A percentile compares a stretch with the other conserved stretches of the same genome.
Evolutionary conservation across 169 alveolate genomes (phyloP).

Genomic region (Blepharisma undulans): DNA sequence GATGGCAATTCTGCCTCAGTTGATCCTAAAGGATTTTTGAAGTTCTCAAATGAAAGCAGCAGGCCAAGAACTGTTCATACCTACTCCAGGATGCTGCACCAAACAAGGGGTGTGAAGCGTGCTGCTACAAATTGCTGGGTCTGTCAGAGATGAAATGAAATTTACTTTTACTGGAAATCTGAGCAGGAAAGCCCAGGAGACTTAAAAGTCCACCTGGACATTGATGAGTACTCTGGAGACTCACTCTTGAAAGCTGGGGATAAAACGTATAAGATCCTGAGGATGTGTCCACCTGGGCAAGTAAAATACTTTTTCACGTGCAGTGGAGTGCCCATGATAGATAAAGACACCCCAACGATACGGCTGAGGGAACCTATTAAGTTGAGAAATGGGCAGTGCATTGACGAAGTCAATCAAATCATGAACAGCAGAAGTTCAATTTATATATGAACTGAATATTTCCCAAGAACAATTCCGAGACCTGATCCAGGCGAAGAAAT

Average conservation of each 20-base stretch:
- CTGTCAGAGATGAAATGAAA: constrained; percentile 87
- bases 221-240: constrained; percentile 72
- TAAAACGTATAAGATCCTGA: constrained; percentile 43
- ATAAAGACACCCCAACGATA: constrained; percentile 47
- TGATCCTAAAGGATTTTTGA: constrained; percentile 73
- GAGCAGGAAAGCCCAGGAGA: constrained; percentile 47
- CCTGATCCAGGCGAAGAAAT: constrained; percentile 35
- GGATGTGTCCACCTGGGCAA: constrained; percentile 84
- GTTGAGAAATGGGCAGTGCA: not conserved
- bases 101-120: too few relatives aligned
- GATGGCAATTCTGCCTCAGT: constrained; percentile 75
- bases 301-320: constrained; percentile 68
- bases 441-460: constrained; percentile 35
- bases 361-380: not conserved
- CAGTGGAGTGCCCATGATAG: constrained; percentile 62
- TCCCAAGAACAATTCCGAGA: constrained; percentile 34
- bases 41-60: constrained; percentile 39
- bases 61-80: constrained; percentile 49
- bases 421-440: not conserved
- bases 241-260: constrained; percentile 45
- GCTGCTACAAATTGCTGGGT: constrained; percentile 81
- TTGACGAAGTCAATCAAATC: not conserved
- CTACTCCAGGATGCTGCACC: constrained; percentile 48
- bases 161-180: constrained; percentile 61
- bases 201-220: constrained; percentile 56